A percentile compares a stretch with the other conserved stretches of the same genome.
Evolutionary conservation across 2,329 filamentous ascomycete genomes (phyloP).

Genomic region (Corinectria fuckeliana): DNA sequence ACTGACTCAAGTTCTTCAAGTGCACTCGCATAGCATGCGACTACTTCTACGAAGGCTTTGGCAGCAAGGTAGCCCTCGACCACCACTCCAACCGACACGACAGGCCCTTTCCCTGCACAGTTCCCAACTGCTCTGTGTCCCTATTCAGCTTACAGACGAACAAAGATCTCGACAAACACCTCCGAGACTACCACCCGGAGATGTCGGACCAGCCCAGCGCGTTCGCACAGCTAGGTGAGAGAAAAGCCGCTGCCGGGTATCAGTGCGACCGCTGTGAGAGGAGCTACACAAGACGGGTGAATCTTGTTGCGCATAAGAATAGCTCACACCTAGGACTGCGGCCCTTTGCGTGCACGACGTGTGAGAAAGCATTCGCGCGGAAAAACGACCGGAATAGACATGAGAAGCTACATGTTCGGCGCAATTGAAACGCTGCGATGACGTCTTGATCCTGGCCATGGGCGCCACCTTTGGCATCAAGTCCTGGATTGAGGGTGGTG

Average conservation of each 20-base stretch:
- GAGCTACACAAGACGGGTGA: conserved; percentile 47
- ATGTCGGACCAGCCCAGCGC: background rate
- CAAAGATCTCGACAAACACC: conserved; percentile 44
- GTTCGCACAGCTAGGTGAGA: background rate
- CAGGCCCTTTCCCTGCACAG: conserved; percentile 47
- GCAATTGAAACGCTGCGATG: background rate
- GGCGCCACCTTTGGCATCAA: conserved; percentile 62
- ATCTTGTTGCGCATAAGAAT: conserved; percentile 43
- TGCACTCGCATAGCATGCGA: conserved; percentile 49
- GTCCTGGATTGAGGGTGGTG: conserved; percentile 67
- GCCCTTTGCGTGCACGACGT: conserved; percentile 40
- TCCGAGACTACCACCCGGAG: conserved; percentile 13
- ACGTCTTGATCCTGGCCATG: conserved; percentile 64
- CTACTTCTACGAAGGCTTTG: conserved; percentile 52
- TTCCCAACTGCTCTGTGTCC: conserved; percentile 41
- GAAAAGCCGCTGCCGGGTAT: conserved; percentile 4
- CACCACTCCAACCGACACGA: conserved; percentile 48
- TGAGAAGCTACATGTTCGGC: conserved; percentile 36
- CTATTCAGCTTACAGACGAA: conserved; percentile 49
- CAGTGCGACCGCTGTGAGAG: conserved; percentile 45
- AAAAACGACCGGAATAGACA: conserved; percentile 44
- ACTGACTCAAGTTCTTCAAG: conserved; percentile 49
- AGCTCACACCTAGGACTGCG: conserved; percentile 44
- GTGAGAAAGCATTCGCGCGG: conserved; percentile 43
- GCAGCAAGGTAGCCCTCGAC: conserved; percentile 38